These are phyloP conservation scores for Phytopythium montanum DNA, from an alignment of 352 stramenopile genomes.

Conservation along the genomic window DNA sequence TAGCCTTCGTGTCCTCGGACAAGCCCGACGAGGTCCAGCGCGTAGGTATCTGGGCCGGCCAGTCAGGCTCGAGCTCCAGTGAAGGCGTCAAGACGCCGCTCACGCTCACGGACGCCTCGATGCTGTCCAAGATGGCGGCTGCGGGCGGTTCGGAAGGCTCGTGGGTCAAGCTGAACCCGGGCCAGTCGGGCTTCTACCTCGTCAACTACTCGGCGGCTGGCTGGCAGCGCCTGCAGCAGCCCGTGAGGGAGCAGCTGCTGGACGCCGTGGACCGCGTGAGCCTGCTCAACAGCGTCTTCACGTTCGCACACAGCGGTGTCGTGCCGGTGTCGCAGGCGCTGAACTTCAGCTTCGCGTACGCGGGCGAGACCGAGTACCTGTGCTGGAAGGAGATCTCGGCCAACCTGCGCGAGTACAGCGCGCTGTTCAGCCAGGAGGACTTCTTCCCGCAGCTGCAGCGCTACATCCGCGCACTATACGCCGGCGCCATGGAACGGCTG, in stretches of 20 bases:
- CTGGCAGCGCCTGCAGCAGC: conserved; percentile 76
- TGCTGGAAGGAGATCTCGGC: conserved; percentile 79
- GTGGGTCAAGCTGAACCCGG: conserved; percentile 96
- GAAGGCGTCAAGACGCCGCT: conserved; percentile 59
- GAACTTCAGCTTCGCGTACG: conserved; percentile 64
- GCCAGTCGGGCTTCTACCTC: conserved; percentile 94
- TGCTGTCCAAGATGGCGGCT: conserved; percentile 5
- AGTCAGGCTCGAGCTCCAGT: conserved; percentile 17
- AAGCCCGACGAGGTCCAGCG: conserved; percentile 44
- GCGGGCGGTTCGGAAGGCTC: conserved; percentile 19
- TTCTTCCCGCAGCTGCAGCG: conserved; percentile 60
- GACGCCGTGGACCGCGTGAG: conserved; percentile 89
- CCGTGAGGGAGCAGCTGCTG: conserved; percentile 54
- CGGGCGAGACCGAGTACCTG: conserved; percentile 54
- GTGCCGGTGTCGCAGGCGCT: conserved; percentile 50
- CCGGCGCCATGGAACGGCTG: conserved; percentile 45
- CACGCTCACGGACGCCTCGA: neutral
- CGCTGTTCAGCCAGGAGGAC: conserved; percentile 51
- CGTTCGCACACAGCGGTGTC: conserved; percentile 78
- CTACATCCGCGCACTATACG: conserved; percentile 65
- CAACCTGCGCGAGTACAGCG: conserved; percentile 58
- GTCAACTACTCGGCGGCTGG: conserved; percentile 90
- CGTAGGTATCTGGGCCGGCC: conserved; percentile 55
- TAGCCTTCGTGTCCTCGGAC: conserved; percentile 61
- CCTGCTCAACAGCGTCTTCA: conserved; percentile 92